A percentile compares a stretch with the other conserved stretches of the same genome.
phyloP scores from a whole-genome alignment of 768 basidiomycete species.

The Sporobolomyces phaffii region DNA sequence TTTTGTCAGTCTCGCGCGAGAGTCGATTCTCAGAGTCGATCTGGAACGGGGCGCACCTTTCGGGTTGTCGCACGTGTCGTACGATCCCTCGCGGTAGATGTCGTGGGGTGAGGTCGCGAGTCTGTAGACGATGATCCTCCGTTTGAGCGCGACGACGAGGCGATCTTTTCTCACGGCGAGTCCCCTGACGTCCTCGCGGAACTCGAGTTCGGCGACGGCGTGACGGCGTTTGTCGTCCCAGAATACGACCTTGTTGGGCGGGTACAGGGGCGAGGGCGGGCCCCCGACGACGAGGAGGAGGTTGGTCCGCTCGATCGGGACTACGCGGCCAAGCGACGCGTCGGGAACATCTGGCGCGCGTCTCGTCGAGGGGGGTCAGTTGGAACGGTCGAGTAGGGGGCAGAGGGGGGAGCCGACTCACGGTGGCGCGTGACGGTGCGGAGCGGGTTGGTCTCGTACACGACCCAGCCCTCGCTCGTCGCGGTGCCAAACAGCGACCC shows the following conservation, averaged over 20 bases:
- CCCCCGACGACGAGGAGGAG: constrained; percentile 81
- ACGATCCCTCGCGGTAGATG: constrained; percentile 60
- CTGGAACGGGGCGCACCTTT: constrained; percentile 56
- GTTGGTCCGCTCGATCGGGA: constrained; percentile 74
- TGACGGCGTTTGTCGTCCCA: constrained; percentile 70
- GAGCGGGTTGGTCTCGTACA: constrained; percentile 29
- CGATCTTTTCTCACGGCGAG: constrained; percentile 37
- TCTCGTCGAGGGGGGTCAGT: too few relatives aligned
- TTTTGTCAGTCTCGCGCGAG: too few relatives aligned
- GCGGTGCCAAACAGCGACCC: constrained; percentile 22
- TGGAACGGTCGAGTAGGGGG: too few relatives aligned
- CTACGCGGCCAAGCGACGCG: constrained; percentile 26
- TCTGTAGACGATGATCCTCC: constrained; percentile 72
- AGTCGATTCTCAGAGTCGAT: too few relatives aligned
- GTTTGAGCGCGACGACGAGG: constrained; percentile 42
- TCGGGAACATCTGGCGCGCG: constrained; percentile 26
- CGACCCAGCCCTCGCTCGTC: constrained; percentile 32
- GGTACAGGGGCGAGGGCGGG: constrained; percentile 78
- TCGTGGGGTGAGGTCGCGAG: constrained; percentile 55
- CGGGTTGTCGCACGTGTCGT: constrained; percentile 82
- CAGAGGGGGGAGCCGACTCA: not conserved
- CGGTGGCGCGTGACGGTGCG: constrained; percentile 3
- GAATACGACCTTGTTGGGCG: constrained; percentile 82
- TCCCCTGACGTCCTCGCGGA: constrained; percentile 56
- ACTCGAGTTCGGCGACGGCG: constrained; percentile 83